Base-by-base conservation (phyloP, 352 stramenopile species). In the Phytophthora cryptogea region DNA sequence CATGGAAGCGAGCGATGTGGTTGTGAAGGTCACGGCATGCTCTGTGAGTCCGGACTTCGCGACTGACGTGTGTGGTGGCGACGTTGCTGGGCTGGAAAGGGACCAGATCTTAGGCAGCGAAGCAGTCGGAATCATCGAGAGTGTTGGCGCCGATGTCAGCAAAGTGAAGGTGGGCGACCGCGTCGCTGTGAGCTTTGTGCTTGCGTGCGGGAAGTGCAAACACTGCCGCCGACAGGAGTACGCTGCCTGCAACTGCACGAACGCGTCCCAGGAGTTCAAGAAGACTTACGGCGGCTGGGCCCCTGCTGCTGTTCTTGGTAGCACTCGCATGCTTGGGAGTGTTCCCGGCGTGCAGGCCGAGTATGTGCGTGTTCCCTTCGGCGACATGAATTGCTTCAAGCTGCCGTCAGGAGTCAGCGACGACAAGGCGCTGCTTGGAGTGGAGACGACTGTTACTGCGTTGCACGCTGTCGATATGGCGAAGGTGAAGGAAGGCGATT, bases 331-430 rank as follows among this genome's bases (percentile, higher is more conserved):
- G 70, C 42, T 83, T 27, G 77, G 74, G 56, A 86, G 84, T 47
- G 58, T 89, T 4, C 80, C 82, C 0, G 85, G 85, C 44, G 76
- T 80, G 20, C 79, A 91, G 50, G 85, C 85, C 7, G 78, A 94
- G 72, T 92, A 74, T 42, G 78, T 92, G 11, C 78, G 83, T 20
- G 84, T 94, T 57, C 84, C 84, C 3, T 89, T 84, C 40, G 84
- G 61, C 4, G 84, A 94, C 28, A 46, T 76, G 20, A 94, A 90
- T 68, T 89, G 80, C 59, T 81, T 80, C 55, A 80, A 80, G 63
- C 35, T 91, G 11, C 82, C 82, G 6, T 71, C 72, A 13, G 59
- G 66, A 30, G 54, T 91, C 10, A 59, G 64, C 9, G 77, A 89
- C 27, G 79, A 92, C 17, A 86, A 91, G 42, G 85, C 80, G 0